Evolutionary conservation across 805 yeast species (phyloP).

Genomic region (Candida odintsovae): DNA sequence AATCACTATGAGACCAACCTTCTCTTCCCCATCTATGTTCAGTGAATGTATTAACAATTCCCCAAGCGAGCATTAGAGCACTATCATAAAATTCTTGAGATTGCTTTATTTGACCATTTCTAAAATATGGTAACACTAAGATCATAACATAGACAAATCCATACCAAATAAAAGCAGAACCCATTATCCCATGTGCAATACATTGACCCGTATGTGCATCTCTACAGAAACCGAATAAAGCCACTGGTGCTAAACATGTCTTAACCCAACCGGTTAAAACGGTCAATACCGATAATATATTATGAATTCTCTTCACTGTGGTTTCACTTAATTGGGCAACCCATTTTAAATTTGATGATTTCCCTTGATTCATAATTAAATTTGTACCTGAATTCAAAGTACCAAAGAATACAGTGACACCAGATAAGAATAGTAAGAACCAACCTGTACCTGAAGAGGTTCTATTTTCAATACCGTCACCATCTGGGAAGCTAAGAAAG

Average conservation of each 20-base stretch:
- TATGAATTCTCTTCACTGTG: conserved; percentile 32
- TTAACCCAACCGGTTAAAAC: conserved; percentile 72
- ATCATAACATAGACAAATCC: conserved; percentile 67
- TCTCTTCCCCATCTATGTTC: conserved; percentile 94
- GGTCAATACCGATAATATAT: conserved; percentile 38
- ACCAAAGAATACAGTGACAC: conserved; percentile 47
- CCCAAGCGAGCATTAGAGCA: conserved; percentile 78
- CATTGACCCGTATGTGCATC: conserved; percentile 87
- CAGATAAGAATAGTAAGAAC: conserved; percentile 45
- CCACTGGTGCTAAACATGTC: conserved; percentile 73
- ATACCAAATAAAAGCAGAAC: conserved; percentile 76
- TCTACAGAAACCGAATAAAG: conserved; percentile 84
- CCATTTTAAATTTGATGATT: conserved; percentile 25
- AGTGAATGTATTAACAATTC: conserved; percentile 89
- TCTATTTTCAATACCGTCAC: conserved; percentile 57
- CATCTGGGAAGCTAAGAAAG: conserved; percentile 58
- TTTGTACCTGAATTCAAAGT: conserved; percentile 49
- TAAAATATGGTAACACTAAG: conserved; percentile 69
- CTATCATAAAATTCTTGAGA: conserved; percentile 88
- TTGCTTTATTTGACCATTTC: conserved; percentile 41
- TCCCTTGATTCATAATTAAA: conserved; percentile 19
- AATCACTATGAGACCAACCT: conserved; percentile 88
- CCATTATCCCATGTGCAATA: conserved; percentile 97
- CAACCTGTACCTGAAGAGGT: conserved; percentile 67
- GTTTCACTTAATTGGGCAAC: conserved; percentile 33